Percentiles rank a stretch among this genome's conserved stretches.
Conservation (phyloP, 192 early-diverging fungal species). For the Umbelopsis sp. region DNA sequence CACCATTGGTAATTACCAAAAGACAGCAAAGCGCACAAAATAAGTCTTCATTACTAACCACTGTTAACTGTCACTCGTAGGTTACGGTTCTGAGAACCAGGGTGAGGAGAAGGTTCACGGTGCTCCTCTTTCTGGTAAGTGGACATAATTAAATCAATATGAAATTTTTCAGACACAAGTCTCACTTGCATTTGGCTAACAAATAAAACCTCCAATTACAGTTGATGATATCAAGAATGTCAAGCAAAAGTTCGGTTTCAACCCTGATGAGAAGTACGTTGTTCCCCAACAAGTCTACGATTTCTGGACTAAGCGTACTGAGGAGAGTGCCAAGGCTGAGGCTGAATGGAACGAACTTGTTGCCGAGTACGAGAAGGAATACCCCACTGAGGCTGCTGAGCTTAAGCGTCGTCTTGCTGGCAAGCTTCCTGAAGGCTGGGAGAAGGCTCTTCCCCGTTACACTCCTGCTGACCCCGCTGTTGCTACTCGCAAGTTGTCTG, state of each 20-base stretch:
- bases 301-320: conserved; percentile 52
- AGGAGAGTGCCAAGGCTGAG: conserved; percentile 66
- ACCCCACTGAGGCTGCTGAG: conserved; percentile 71
- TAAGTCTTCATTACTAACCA: too few species aligned
- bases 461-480: conserved; percentile 78
- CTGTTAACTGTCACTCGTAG: too few species aligned
- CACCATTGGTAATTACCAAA: conserved; percentile 70
- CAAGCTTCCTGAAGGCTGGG: conserved; percentile 75
- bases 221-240: conserved; percentile 76
- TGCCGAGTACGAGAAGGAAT: conserved; percentile 63
- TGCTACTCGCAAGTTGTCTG: conserved; percentile 90
- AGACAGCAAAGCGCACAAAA: background rate
- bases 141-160: too few species aligned
- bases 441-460: conserved; percentile 72
- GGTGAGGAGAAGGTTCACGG: conserved; percentile 96
- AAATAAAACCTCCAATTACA: too few species aligned
- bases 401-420: conserved; percentile 74
- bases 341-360: conserved; percentile 77
- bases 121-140: conserved; percentile 64
- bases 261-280: conserved; percentile 70
- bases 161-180: too few species aligned
- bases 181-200: background rate
- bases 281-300: conserved; percentile 72
- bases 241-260: conserved; percentile 85
- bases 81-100: conserved; percentile 81